Conservation (phyloP, 176 grass and related monocot species). For the Bromus sterilis region DNA sequence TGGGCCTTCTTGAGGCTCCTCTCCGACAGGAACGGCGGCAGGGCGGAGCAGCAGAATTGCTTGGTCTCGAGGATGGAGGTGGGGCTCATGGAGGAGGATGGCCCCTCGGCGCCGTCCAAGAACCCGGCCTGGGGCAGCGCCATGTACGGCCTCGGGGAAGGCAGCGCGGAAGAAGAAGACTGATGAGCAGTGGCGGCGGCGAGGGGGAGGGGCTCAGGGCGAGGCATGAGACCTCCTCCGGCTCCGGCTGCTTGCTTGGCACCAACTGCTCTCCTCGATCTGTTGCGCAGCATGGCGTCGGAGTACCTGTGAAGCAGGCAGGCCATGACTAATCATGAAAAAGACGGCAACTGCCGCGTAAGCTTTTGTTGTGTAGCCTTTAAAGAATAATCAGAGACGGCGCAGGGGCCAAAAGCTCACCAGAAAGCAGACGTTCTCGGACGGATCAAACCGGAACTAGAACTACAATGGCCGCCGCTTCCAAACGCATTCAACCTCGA, state of each 20-base stretch:
- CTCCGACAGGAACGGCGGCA: conserved; percentile 49
- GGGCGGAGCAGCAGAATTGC: conserved; percentile 42
- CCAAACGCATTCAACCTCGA: conserved; percentile 19
- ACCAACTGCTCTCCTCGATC: conserved; percentile 51
- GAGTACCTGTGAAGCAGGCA: neutral
- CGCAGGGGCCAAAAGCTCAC: conserved; percentile 34
- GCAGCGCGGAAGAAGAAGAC: conserved; percentile 27
- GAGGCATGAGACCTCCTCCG: conserved; percentile 26
- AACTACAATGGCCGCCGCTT: conserved; percentile 12
- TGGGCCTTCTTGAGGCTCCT: conserved; percentile 29
- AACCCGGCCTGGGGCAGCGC: conserved; percentile 40
- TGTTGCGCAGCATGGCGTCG: conserved; percentile 42
- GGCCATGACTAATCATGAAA: conserved; percentile 38
- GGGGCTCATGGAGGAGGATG: conserved; percentile 60
- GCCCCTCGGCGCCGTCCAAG: conserved; percentile 36
- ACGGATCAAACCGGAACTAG: conserved; percentile 12
- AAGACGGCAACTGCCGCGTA: conserved; percentile 30
- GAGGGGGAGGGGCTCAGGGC: conserved; percentile 22
- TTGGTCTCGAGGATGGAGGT: conserved; percentile 88
- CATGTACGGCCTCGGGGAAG: conserved; percentile 57
- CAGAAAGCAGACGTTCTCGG: conserved; percentile 31
- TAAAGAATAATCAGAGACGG: conserved; percentile 42
- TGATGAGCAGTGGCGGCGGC: conserved; percentile 15
- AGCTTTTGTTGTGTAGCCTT: conserved; percentile 43
- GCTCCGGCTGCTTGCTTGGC: conserved; percentile 31